Conservation (phyloP, 2,329 filamentous ascomycete species). For the Trichoderma sp. region DNA sequence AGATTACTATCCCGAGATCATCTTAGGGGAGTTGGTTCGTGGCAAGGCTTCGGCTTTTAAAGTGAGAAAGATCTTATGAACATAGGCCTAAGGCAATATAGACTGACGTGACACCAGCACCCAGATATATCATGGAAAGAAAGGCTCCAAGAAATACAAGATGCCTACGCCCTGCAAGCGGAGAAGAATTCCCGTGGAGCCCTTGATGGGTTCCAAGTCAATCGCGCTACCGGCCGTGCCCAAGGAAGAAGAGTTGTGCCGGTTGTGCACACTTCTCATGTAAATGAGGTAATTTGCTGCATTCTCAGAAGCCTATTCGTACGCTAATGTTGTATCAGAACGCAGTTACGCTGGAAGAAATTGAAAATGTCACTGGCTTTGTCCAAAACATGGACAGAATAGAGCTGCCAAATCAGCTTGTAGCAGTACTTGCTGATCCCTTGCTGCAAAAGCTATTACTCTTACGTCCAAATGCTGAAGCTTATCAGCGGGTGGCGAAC, state of each 20-base stretch:
- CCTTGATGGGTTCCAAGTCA: conserved; percentile 60
- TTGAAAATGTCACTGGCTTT: conserved; percentile 67
- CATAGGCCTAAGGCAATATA: no score
- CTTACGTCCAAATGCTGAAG: conserved; percentile 55
- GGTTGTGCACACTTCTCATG: conserved; percentile 69
- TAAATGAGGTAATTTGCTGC: conserved; percentile 54
- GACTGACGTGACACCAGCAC: conserved; percentile 46
- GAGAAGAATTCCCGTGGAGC: conserved; percentile 36
- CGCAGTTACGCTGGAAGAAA: conserved; percentile 71
- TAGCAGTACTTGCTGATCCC: conserved; percentile 72
- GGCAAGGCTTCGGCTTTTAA: conserved; percentile 62
- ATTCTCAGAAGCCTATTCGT: background rate
- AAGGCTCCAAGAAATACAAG: conserved; percentile 66
- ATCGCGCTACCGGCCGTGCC: conserved; percentile 41
- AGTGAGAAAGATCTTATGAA: conserved; percentile 32
- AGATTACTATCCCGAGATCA: conserved; percentile 87
- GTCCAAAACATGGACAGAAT: conserved; percentile 73
- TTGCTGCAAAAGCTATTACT: conserved; percentile 74
- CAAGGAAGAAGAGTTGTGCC: conserved; percentile 52
- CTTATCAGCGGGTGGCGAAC: conserved; percentile 51
- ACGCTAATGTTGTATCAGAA: conserved; percentile 39
- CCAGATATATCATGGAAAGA: conserved; percentile 74
- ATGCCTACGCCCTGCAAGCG: conserved; percentile 49
- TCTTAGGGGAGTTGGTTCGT: conserved; percentile 65
- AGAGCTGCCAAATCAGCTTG: conserved; percentile 77